Conservation (phyloP, 768 basidiomycete species). For the Boletellus ananas region DNA sequence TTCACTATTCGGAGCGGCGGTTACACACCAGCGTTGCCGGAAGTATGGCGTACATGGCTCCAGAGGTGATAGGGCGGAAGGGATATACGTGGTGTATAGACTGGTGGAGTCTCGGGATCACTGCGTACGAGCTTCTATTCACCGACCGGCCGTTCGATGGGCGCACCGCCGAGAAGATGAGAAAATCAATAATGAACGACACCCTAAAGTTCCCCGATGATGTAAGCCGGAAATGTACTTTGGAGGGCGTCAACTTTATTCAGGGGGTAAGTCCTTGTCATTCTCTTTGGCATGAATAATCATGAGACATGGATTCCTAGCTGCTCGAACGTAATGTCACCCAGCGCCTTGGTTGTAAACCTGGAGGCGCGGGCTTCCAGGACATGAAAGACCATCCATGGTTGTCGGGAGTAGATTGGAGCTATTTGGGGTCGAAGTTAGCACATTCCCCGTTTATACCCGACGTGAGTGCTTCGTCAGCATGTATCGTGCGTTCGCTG, state of each 20-base stretch:
- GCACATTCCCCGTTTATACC: conserved; percentile 83
- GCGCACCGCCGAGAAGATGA: conserved; percentile 84
- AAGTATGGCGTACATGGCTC: conserved; percentile 99
- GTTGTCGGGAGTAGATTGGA: conserved; percentile 84
- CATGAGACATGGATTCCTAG: conserved; percentile 38
- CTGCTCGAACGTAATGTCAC: conserved; percentile 79
- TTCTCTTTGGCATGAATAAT: conserved; percentile 2
- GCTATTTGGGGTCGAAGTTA: conserved; percentile 63
- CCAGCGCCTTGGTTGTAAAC: conserved; percentile 76
- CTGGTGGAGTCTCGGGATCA: conserved; percentile 95
- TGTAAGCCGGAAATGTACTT: conserved; percentile 55
- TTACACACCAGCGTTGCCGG: conserved; percentile 92
- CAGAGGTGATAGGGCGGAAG: conserved; percentile 86
- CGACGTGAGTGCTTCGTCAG: conserved; percentile 60
- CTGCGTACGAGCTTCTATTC: conserved; percentile 87
- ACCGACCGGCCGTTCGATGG: conserved; percentile 85
- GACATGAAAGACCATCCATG: conserved; percentile 83
- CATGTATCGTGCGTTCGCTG: background rate
- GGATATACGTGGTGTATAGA: conserved; percentile 94
- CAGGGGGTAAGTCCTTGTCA: conserved; percentile 50
- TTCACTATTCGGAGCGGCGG: conserved; percentile 90
- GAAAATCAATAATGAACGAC: conserved; percentile 79
- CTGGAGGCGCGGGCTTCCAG: conserved; percentile 64
- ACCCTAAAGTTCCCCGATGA: conserved; percentile 74
- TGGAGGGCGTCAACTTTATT: conserved; percentile 63